Base-by-base conservation (phyloP, 2,329 filamentous ascomycete species). In the Shiraia sp. region DNA sequence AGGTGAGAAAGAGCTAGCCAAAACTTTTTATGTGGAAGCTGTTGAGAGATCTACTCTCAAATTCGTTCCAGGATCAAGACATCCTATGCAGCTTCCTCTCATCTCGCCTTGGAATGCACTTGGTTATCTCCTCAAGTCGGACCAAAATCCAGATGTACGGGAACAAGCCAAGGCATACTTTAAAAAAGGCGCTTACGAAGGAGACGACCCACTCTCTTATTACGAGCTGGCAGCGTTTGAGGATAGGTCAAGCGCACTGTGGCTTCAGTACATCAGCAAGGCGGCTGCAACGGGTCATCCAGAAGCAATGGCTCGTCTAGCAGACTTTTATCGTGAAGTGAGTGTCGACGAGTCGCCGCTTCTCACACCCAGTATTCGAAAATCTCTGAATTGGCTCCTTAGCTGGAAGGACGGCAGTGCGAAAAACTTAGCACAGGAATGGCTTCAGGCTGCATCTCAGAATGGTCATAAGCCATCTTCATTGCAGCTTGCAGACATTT, bases 251-350 rank as follows among this genome's bases (percentile, higher is more conserved):
- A 69, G 60, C 12, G 52, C 53, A 23, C 53, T 62, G 2, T 76
- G 74, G 74, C 55, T 76, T 7, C 66, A 66, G 42, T 68, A 71
- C 47, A 70, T 70, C 37, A 75, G 61, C 24, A 76, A 75, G 61
- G 73, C 74, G 2, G 74, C 73, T 3, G 65, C 68, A 9, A 68
- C 67, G 5, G 66, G 69, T 1, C 65, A 73, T 35, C 42, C 55
- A 6, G 63, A 65, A 38, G 72, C 73, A 7, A 66, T 63, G 19
- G 61, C 66, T 25, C 44, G 64, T 9, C 55, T 77, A 8, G 72
- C 56, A 2, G 45, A 57, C 13, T 76, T 71, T 52, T 75, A 76
- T 44, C 63, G 56, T 2, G 48, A 65, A 17, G 64, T 66, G 42
- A 68, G 69, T 42, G 19, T 28, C 4, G 30, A 44, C 3, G 45